Percentiles rank a stretch among this genome's conserved stretches.
Conservation (phyloP, 2,329 filamentous ascomycete species). For the Trichoderma polysporum region DNA sequence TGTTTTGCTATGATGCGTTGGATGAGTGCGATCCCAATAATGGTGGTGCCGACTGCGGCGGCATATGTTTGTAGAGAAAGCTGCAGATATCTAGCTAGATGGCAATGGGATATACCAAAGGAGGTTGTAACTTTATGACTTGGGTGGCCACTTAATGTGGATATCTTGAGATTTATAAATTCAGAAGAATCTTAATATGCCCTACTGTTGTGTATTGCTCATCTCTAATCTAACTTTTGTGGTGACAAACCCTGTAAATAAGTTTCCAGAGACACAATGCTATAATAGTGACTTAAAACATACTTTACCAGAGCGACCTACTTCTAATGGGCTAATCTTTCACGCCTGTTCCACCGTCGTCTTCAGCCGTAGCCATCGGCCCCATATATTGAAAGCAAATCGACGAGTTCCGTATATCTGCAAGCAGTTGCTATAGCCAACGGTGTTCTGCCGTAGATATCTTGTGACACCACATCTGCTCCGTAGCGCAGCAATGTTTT, state of each 20-base stretch:
- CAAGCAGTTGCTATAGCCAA: neutral
- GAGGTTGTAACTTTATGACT: neutral
- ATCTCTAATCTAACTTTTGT: neutral
- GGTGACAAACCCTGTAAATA: neutral
- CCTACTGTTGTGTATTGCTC: neutral
- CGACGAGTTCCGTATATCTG: neutral
- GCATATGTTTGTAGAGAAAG: conserved; percentile 32
- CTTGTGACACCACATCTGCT: neutral
- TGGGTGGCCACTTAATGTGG: neutral
- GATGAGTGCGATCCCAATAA: conserved; percentile 33
- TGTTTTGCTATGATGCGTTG: conserved; percentile 34
- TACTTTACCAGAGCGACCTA: no score
- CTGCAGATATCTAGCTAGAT: neutral
- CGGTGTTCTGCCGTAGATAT: neutral
- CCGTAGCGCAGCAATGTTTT: neutral
- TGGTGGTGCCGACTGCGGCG: conserved; percentile 33
- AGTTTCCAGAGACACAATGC: neutral
- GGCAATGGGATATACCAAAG: neutral
- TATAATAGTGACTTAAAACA: no score
- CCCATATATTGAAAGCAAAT: neutral
- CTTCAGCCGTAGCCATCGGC: no score
- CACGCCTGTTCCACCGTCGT: no score
- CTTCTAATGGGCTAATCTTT: no score
- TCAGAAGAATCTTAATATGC: neutral
- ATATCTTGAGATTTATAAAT: neutral